A percentile compares a stretch with the other conserved stretches of the same genome.
Conservation (phyloP, 108 stramenopile genomes). For the Schizochytrium sp. region DNA sequence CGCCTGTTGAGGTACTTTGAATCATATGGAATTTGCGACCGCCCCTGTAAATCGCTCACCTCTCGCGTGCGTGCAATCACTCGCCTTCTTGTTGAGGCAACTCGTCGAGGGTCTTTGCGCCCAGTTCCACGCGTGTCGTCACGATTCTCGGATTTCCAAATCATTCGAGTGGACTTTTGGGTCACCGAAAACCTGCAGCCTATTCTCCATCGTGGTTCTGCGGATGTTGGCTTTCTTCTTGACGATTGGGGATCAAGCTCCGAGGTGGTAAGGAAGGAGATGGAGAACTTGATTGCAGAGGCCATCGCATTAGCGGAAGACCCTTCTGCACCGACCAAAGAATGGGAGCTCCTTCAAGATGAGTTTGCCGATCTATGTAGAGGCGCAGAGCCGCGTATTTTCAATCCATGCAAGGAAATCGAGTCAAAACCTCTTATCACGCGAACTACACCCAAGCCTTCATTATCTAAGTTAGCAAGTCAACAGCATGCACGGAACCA, state of each 20-base stretch:
- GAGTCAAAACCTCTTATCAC: background rate
- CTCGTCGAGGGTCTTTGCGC: background rate
- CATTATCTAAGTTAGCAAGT: background rate
- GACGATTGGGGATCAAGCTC: conserved; percentile 1
- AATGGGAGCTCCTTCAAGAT: conserved; percentile 4
- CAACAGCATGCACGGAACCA: too few relatives aligned
- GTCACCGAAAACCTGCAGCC: conserved; percentile 43
- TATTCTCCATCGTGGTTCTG: conserved; percentile 9
- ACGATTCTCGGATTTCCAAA: conserved; percentile 19
- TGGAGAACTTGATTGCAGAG: background rate
- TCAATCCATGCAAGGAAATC: conserved; percentile 51
- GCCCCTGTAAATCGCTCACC: background rate
- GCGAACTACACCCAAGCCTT: too few relatives aligned
- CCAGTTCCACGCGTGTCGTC: background rate
- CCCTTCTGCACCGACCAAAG: background rate
- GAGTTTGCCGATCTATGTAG: conserved; percentile 16
- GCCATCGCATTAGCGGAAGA: background rate
- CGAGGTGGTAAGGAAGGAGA: background rate
- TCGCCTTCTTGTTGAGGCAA: conserved; percentile 14
- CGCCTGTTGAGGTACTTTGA: conserved; percentile 16
- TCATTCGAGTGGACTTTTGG: conserved; percentile 48
- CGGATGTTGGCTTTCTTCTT: conserved; percentile 8
- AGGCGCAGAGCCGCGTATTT: background rate
- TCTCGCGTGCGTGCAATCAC: background rate
- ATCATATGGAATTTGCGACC: conserved; percentile 37